A percentile compares a stretch with the other conserved stretches of the same genome.
Evolutionary conservation across 306 rosid genomes (phyloP).

Genomic region (Quercus suber): DNA sequence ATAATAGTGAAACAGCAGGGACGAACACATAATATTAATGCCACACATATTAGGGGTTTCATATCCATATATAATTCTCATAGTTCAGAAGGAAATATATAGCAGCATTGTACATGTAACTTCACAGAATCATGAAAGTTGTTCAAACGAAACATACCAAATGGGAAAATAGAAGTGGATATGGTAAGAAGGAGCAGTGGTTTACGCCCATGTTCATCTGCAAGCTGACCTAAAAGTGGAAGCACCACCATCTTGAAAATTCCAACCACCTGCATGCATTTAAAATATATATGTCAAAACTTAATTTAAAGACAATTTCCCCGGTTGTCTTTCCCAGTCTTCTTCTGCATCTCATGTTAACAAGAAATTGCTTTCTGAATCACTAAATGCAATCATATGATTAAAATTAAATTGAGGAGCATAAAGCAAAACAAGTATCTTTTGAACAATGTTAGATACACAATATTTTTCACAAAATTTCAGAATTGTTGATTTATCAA

Average conservation of each 20-base stretch:
- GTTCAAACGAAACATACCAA: too few species aligned
- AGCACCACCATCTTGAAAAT: constrained; percentile 34
- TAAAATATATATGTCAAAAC: too few species aligned
- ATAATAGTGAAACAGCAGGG: neutral
- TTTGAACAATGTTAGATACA: too few species aligned
- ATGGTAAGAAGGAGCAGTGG: constrained; percentile 48
- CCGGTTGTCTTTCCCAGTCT: too few species aligned
- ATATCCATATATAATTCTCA: neutral
- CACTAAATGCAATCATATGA: too few species aligned
- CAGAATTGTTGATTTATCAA: too few species aligned
- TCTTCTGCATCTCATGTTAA: neutral
- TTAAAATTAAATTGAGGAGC: too few species aligned
- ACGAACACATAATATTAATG: neutral
- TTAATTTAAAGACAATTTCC: too few species aligned
- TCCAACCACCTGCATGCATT: too few species aligned
- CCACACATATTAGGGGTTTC: neutral
- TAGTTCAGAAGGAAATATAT: neutral
- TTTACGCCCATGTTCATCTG: constrained; percentile 81
- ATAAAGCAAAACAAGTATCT: too few species aligned
- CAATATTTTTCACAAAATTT: too few species aligned
- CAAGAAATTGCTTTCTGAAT: neutral
- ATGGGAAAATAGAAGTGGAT: too few species aligned
- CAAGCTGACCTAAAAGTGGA: constrained; percentile 82
- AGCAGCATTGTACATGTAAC: neutral
- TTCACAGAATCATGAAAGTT: neutral